Evolutionary conservation across 148 eudicot species (phyloP).

Genomic region (Camellia lanceoleosa): DNA sequence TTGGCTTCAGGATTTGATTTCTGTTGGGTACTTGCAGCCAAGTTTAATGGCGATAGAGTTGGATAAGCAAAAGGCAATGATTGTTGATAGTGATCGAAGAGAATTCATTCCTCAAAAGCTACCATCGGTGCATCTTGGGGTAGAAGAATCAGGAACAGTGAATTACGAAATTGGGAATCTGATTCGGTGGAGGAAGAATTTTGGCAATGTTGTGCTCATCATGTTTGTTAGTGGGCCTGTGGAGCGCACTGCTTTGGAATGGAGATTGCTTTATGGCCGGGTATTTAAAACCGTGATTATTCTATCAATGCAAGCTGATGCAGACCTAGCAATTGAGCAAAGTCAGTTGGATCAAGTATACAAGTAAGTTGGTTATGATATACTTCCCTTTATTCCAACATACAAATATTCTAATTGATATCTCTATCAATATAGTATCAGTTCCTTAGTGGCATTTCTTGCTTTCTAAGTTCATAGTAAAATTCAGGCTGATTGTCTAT

Average conservation of each 20-base stretch:
- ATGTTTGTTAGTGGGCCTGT: conserved; percentile 34
- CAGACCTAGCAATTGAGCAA: conserved; percentile 34
- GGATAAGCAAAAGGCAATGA: conserved; percentile 8
- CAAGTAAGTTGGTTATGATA: conserved; percentile 21
- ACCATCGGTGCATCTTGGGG: conserved; percentile 38
- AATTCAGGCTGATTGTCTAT: not conserved
- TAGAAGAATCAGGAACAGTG: conserved; percentile 33
- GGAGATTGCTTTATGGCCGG: conserved; percentile 40
- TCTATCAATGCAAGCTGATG: conserved; percentile 26
- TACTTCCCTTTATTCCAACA: not conserved
- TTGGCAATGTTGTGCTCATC: conserved; percentile 36
- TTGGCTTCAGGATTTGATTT: conserved; percentile 40
- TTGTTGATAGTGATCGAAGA: conserved; percentile 17
- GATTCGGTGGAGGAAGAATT: conserved; percentile 32
- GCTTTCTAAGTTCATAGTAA: not conserved
- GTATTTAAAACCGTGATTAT: conserved; percentile 39
- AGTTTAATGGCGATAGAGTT: conserved; percentile 17
- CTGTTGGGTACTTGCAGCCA: conserved; percentile 33
- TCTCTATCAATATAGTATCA: not conserved
- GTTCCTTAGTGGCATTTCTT: not conserved
- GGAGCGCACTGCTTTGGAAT: conserved; percentile 36
- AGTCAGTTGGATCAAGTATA: conserved; percentile 30
- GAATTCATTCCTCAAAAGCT: conserved; percentile 31
- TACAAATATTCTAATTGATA: not conserved
- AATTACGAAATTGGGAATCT: conserved; percentile 39